phyloP scores from a whole-genome alignment of 2,329 filamentous ascomycete species.

The Penicillium freii region DNA sequence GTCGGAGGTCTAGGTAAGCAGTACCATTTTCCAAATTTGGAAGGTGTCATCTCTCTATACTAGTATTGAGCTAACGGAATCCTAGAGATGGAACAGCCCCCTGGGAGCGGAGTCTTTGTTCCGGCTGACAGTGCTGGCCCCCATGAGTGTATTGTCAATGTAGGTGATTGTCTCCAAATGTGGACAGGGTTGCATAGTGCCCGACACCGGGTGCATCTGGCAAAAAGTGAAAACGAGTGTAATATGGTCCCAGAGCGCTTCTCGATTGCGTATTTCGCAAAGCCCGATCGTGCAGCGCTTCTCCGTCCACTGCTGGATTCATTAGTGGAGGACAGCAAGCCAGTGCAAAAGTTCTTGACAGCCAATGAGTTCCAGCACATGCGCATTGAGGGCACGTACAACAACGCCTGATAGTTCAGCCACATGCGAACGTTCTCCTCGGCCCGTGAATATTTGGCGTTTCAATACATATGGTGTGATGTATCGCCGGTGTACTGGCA shows the following conservation, averaged over 20 bases:
- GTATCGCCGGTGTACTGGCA: too few relatives aligned
- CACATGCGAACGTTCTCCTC: background rate
- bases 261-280: background rate
- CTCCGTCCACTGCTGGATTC: background rate
- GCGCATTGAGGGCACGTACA: background rate
- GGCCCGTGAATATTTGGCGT: too few relatives aligned
- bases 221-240: background rate
- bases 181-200: background rate
- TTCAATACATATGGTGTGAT: too few relatives aligned
- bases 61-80: background rate
- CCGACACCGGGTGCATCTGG: background rate
- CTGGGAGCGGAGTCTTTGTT: background rate
- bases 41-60: background rate
- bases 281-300: background rate
- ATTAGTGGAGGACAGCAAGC: background rate
- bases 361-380: conserved; percentile 1
- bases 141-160: background rate
- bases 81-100: background rate
- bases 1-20: background rate
- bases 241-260: background rate
- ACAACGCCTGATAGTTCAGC: background rate
- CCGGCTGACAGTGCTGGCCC: background rate
- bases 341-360: background rate
- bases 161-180: background rate
- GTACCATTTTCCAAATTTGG: background rate